Percentiles rank a stretch among this genome's conserved stretches.
These are phyloP conservation scores for Osmanthus fragrans DNA, from an alignment of 257 asterid species.

Conservation along the genomic window DNA sequence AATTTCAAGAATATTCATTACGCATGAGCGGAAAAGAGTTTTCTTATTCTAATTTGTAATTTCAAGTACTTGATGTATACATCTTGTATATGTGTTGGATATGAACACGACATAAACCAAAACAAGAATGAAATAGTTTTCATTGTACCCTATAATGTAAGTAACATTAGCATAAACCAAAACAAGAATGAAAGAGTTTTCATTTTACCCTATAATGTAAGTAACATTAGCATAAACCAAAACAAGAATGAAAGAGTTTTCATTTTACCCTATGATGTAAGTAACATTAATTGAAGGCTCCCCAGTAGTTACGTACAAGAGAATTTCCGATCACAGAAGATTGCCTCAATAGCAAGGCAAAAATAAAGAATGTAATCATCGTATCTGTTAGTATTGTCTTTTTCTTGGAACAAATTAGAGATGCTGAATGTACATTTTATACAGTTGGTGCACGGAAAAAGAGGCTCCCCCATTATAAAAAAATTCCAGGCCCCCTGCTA, in stretches of 20 bases:
- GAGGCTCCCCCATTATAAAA: no score
- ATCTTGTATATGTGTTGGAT: no score
- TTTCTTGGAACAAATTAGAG: not conserved
- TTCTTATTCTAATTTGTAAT: no score
- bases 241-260: constrained; percentile 5
- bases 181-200: constrained; percentile 9
- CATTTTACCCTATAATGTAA: not conserved
- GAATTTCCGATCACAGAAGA: constrained; percentile 24
- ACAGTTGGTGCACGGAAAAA: no score
- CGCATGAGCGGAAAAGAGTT: no score
- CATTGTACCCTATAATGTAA: not conserved
- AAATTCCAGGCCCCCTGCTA: no score
- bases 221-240: not conserved
- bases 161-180: not conserved
- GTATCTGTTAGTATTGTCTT: constrained; percentile 5
- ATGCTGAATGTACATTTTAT: no score
- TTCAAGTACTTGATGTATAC: no score
- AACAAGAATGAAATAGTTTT: constrained; percentile 8
- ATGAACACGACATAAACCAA: no score
- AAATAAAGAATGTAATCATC: constrained; percentile 16
- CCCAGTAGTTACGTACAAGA: not conserved
- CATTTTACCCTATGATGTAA: not conserved
- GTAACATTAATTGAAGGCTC: not conserved
- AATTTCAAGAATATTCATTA: no score
- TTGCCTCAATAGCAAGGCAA: constrained; percentile 36